Percentiles rank a stretch among this genome's conserved stretches.
Evolutionary conservation across 2,329 filamentous ascomycete genomes (phyloP).

Genomic region (Clonostachys rosea): DNA sequence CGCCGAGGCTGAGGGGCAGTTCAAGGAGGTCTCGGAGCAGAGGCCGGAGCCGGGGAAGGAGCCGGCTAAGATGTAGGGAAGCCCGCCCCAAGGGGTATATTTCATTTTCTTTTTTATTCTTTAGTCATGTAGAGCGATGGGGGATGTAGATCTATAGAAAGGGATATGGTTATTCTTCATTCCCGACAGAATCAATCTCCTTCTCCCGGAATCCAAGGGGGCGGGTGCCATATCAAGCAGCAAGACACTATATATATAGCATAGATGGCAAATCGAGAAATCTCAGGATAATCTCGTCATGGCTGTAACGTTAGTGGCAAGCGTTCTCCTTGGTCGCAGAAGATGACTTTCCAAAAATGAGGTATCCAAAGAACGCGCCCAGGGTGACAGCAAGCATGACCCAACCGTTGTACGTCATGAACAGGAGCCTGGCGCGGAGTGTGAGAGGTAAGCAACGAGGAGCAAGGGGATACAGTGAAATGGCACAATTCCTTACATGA

Average conservation of each 20-base stretch:
- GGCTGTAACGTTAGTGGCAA: slow-evolving; percentile 62
- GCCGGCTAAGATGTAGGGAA: slow-evolving; percentile 13
- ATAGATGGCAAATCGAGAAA: too few species aligned
- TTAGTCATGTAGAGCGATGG: not conserved
- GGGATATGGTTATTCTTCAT: not conserved
- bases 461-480: not conserved
- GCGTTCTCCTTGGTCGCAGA: slow-evolving; percentile 79
- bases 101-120: not conserved
- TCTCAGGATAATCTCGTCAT: too few species aligned
- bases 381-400: slow-evolving; percentile 90
- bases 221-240: too few species aligned
- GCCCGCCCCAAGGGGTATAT: not conserved
- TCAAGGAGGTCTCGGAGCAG: slow-evolving; percentile 29
- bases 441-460: not conserved
- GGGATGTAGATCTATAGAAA: not conserved
- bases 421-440: slow-evolving; percentile 70
- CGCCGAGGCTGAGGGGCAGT: slow-evolving; percentile 38
- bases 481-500: slow-evolving; percentile 67
- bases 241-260: too few species aligned
- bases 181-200: too few species aligned
- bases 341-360: slow-evolving; percentile 70
- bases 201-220: too few species aligned
- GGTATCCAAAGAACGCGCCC: slow-evolving; percentile 84
- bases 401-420: slow-evolving; percentile 99
- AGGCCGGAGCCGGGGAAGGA: slow-evolving; percentile 11